Base-by-base conservation (phyloP, 306 rosid genomes). In the Ormosia semicastrata region DNA sequence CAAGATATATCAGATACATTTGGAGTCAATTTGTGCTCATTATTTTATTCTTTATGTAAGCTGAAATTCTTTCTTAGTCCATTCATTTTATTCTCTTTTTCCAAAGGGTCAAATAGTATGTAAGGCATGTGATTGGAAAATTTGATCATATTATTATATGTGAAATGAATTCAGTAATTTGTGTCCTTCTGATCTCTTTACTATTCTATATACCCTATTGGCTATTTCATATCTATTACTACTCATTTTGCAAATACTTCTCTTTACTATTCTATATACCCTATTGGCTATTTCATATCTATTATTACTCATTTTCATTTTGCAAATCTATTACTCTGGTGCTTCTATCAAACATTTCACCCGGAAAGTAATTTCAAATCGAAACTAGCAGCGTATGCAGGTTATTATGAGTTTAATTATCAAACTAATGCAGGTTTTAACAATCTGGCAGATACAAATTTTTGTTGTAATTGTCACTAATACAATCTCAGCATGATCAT, bases 1-100 rank as follows among this genome's bases (percentile, higher is more conserved):
- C 68, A 43, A 76, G 80, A 71, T 29, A 50, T 34, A 65, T 46
- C 11, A 15, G 63, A 81, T 56, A 85, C 80, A 83, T 80, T 79
- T 76, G 63, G 81, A 77, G 87, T 86, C 91, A 73, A 40, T 72
- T 86, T 76, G 71, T 85, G 53, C 11, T 86, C 81, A 85, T 90
- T 88, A 87, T 80, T 90, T 90, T 11, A 84, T 91, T 89, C 90
- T 87, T 90, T 87, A 60, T 86, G 88, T 85, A 85, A 33, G 76
- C 50, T 80, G 79, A 85, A 76, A 85, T 88, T 89, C 89, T 80
- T 89, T 84, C 68, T 68, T 71, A 44, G 69, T 82, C 67, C 37
- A 14, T 36, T 36, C 34, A 52, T 52, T 52, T 52, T 46, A 12
- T 49, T 46, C 11, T 79, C 12, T 49, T 46, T 40, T n/a, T 29